Percentiles rank a stretch among this genome's conserved stretches.
phyloP scores from a whole-genome alignment of 2,329 filamentous ascomycete genomes.

The Verticillium dahliae region DNA sequence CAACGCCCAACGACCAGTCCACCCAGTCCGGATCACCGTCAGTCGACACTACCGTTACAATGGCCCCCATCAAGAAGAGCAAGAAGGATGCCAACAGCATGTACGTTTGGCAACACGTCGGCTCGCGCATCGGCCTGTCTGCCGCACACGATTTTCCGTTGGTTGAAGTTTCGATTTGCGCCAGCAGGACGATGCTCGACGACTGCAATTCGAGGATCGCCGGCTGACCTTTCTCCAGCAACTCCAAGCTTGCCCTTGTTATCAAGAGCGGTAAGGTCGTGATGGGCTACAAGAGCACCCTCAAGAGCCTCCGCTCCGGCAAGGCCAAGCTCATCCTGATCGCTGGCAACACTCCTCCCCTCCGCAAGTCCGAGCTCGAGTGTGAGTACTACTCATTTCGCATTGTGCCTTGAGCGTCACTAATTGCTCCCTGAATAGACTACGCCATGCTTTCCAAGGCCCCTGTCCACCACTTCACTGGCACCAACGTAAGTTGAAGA shows the following conservation, averaged over 20 bases:
- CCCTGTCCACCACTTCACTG: constrained; percentile 93
- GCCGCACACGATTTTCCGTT: background rate
- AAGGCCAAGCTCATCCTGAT: constrained; percentile 99
- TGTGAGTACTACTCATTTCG: constrained; percentile 25
- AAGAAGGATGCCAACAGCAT: constrained; percentile 82
- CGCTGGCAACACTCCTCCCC: constrained; percentile 74
- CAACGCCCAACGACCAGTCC: constrained; percentile 7
- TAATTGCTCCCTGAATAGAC: constrained; percentile 25
- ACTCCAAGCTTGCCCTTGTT: constrained; percentile 54
- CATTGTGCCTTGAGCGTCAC: background rate
- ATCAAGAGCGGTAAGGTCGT: constrained; percentile 72
- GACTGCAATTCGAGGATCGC: background rate
- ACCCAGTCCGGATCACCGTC: constrained; percentile 8
- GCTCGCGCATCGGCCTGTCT: background rate
- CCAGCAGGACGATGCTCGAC: background rate
- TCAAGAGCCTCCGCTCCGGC: constrained; percentile 86
- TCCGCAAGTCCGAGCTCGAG: constrained; percentile 96
- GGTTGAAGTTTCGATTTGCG: background rate
- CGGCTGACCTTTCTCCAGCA: constrained; percentile 2
- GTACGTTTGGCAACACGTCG: background rate
- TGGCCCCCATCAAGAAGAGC: constrained; percentile 63
- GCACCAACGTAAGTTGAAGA: constrained; percentile 88
- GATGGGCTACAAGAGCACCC: constrained; percentile 63
- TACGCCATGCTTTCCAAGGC: constrained; percentile 91
- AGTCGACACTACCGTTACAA: constrained; percentile 45